These are phyloP conservation scores for Lepidium didymum DNA, from an alignment of 345 rosid species.

Conservation along the genomic window DNA sequence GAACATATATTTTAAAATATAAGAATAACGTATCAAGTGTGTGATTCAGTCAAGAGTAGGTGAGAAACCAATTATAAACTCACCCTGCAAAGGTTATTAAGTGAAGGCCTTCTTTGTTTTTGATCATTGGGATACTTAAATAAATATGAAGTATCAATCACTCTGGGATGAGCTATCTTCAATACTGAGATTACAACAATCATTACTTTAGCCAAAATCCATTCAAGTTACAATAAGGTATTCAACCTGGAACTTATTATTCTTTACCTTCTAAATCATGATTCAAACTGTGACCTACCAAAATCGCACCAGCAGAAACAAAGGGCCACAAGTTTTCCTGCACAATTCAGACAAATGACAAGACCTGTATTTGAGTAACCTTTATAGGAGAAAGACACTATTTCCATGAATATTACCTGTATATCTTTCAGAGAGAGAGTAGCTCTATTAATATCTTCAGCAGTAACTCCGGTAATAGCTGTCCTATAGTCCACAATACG, in stretches of 20 bases:
- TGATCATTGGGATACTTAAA: constrained; percentile 45
- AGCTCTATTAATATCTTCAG: constrained; percentile 45
- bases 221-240: background rate
- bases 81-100: constrained; percentile 27
- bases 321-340: constrained; percentile 60
- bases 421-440: constrained; percentile 48
- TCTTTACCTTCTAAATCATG: constrained; percentile 69
- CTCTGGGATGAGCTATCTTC: constrained; percentile 70
- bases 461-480: constrained; percentile 62
- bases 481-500: constrained; percentile 61
- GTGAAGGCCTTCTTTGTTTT: constrained; percentile 43
- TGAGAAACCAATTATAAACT: background rate
- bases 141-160: constrained; percentile 68
- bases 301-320: constrained; percentile 45
- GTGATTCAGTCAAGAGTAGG: background rate
- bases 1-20: background rate
- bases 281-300: constrained; percentile 74
- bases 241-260: background rate
- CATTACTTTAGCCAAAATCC: background rate
- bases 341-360: constrained; percentile 16
- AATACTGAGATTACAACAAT: constrained; percentile 38
- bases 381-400: background rate
- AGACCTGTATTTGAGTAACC: background rate
- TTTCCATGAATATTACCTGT: constrained; percentile 41
- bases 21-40: background rate